phyloP scores from a whole-genome alignment of 2,329 filamentous ascomycete species.

The Aotearoamyces nothofagi region DNA sequence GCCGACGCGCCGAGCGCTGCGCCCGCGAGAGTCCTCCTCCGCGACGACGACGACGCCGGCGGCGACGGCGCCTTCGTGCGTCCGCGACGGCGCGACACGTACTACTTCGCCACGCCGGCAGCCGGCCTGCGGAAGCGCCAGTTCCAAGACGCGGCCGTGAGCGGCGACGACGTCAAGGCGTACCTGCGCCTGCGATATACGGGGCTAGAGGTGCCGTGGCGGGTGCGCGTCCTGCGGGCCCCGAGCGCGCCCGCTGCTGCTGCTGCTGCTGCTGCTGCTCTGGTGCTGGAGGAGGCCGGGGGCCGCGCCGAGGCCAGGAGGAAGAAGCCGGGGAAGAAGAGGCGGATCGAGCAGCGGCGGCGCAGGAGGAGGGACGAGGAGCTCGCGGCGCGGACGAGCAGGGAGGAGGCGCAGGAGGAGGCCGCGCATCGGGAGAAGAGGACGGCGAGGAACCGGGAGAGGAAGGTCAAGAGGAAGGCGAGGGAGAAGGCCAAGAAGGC shows the following conservation, averaged over 20 bases:
- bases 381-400: slow-evolving; percentile 16
- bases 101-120: slow-evolving; percentile 27
- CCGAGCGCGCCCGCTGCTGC: slow-evolving; percentile 7
- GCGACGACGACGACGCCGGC: not conserved
- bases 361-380: not conserved
- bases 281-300: slow-evolving; percentile 1
- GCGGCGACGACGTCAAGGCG: slow-evolving; percentile 30
- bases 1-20: not conserved
- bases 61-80: not conserved
- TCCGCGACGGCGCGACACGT: not conserved
- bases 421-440: slow-evolving; percentile 41
- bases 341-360: slow-evolving; percentile 24
- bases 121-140: slow-evolving; percentile 21
- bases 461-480: slow-evolving; percentile 35
- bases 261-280: slow-evolving; percentile 1
- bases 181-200: slow-evolving; percentile 29
- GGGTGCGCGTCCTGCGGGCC: slow-evolving; percentile 27
- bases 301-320: slow-evolving; percentile 10
- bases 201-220: slow-evolving; percentile 43
- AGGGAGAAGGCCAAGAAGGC: slow-evolving; percentile 4
- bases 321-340: slow-evolving; percentile 36
- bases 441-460: slow-evolving; percentile 37
- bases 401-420: slow-evolving; percentile 31
- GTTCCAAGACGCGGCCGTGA: slow-evolving; percentile 30
- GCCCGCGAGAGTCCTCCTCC: not conserved